Evolutionary conservation across 495 filamentous ascomycete genomes (phyloP).

Genomic region (Cercophora samala): DNA sequence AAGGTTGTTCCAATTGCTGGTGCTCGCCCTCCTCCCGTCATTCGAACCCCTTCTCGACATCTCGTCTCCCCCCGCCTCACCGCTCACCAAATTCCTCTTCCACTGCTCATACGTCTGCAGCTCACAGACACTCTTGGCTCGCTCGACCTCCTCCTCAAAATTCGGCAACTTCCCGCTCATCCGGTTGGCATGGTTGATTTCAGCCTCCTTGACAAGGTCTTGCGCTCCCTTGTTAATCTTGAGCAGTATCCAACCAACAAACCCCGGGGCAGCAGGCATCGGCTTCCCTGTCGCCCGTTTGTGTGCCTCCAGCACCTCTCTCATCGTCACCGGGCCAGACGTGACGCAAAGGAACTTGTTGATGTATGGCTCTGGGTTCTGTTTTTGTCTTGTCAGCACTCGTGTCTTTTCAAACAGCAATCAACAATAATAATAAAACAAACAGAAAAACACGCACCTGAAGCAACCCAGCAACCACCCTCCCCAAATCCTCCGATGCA

Average conservation of each 20-base stretch:
- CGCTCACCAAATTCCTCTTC: constrained; percentile 7
- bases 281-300: constrained; percentile 25
- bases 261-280: constrained; percentile 25
- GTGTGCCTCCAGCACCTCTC: constrained; percentile 25
- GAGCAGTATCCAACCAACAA: constrained; percentile 23
- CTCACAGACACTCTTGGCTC: constrained; percentile 27
- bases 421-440: background rate
- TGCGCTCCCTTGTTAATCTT: constrained; percentile 25
- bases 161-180: constrained; percentile 19
- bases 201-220: constrained; percentile 23
- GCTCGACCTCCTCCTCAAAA: constrained; percentile 26
- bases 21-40: background rate
- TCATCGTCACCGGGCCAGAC: constrained; percentile 29
- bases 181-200: constrained; percentile 26
- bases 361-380: constrained; percentile 31
- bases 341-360: constrained; percentile 26
- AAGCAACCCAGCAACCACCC: constrained; percentile 37
- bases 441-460: constrained; percentile 15
- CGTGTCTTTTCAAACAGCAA: background rate
- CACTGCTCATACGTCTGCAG: constrained; percentile 31
- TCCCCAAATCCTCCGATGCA: constrained; percentile 41
- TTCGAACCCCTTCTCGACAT: background rate
- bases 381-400: background rate
- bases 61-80: background rate
- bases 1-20: constrained; percentile 21